A percentile compares a stretch with the other conserved stretches of the same genome.
Conservation (phyloP, 202 grass and related monocot genomes). For the Dendrocalamus latiflorus region DNA sequence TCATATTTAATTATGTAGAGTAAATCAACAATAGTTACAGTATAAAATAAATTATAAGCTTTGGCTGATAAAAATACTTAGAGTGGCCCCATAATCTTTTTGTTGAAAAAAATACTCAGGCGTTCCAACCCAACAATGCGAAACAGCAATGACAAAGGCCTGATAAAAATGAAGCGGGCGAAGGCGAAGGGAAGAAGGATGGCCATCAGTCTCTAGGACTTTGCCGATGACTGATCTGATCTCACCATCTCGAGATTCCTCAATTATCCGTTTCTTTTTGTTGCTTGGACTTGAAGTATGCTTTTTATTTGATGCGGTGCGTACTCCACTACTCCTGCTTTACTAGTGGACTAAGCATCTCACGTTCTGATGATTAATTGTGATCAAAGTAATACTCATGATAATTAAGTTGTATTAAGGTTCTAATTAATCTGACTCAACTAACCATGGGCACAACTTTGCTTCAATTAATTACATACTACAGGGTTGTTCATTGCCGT, state of each 20-base stretch:
- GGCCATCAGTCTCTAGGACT: not conserved
- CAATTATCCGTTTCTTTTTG: not conserved
- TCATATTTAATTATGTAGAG: too few relatives aligned
- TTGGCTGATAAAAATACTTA: too few relatives aligned
- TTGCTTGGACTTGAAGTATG: conserved; percentile 31
- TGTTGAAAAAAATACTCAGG: too few relatives aligned
- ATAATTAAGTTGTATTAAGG: not conserved
- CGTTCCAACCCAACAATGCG: too few relatives aligned
- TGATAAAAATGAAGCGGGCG: not conserved
- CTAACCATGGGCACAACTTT: too few relatives aligned
- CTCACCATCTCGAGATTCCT: not conserved
- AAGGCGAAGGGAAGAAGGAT: not conserved
- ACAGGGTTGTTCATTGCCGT: not conserved
- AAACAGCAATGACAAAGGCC: too few relatives aligned
- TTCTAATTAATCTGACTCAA: too few relatives aligned
- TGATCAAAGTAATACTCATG: not conserved
- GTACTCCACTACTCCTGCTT: not conserved
- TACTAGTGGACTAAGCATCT: not conserved
- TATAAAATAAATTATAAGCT: too few relatives aligned
- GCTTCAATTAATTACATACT: too few relatives aligned
- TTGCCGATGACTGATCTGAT: not conserved
- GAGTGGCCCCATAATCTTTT: too few relatives aligned
- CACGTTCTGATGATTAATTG: not conserved
- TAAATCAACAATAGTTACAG: too few relatives aligned
- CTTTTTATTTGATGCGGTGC: not conserved